Base-by-base conservation (phyloP, 768 basidiomycete genomes). In the Lactarius hengduanensis region DNA sequence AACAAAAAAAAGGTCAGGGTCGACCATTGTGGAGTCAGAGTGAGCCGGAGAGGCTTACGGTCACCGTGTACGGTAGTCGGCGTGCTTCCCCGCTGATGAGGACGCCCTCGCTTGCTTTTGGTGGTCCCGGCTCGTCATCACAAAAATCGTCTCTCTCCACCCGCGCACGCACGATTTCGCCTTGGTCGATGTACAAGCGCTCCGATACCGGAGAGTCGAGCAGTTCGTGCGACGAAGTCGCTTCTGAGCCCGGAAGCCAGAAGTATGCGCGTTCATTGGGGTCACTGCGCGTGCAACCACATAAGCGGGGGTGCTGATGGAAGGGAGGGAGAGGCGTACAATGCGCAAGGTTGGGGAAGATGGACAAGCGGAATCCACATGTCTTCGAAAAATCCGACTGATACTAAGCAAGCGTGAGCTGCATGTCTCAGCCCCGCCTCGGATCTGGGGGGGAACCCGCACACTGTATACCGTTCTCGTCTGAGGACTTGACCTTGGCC, bases 371-470 rank as follows among this genome's bases (percentile, higher is more conserved):
- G 92, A 56, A 98, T 84, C 73, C 93, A 92, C 28, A 98, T 88
- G 72, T 98, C 95, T 76, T 94, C 92, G 72, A 98, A 98, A 80
- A 98, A 98, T 22, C 89, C 91, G 20, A 97, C 76, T 26, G 89
- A 85, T 32, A 96, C 95, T 96, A 4, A 71, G 18, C 54, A 9
- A 7, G 15, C 15, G 40, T 62, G 26, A 55, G 63, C 38, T 36
- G 54, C 22, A 13, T 28, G 26, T 53, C 36, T 38, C 26, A 4
- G 26, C 26, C 22, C 50, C 64, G 22, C 60, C 63, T 28, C 43
- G 57, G 16, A 7, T 22, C 8, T 6, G n/a, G 22, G 10, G 43
- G 47, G 22, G 56, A 36, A 45, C 56, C 13, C 91, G 53, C 69
- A 96, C 96, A 76, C 76, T 92, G 82, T 69, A 98, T 87, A 13